A percentile compares a stretch with the other conserved stretches of the same genome.
phyloP scores from a whole-genome alignment of 495 filamentous ascomycete genomes.

The Pseudomonodictys pantanalensis region DNA sequence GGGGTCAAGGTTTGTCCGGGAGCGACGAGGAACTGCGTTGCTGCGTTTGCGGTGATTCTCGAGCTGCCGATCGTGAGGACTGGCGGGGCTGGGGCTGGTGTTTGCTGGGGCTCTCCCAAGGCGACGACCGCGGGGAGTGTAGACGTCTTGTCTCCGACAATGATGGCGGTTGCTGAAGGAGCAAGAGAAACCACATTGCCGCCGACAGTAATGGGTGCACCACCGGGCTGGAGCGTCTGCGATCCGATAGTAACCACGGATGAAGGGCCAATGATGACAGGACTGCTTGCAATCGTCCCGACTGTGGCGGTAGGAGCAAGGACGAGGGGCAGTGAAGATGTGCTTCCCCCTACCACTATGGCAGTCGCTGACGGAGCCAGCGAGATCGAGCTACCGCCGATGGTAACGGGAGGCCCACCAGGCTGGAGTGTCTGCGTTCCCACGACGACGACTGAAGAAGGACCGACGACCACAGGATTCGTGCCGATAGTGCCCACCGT shows the following conservation, averaged over 20 bases:
- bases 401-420: slow-evolving; percentile 32
- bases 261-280: slow-evolving; percentile 15
- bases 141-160: slow-evolving; percentile 14
- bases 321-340: slow-evolving; percentile 31
- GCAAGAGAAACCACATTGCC: slow-evolving; percentile 31
- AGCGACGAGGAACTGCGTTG: slow-evolving; percentile 38
- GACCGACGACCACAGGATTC: slow-evolving; percentile 12
- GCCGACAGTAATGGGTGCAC: slow-evolving; percentile 19
- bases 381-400: slow-evolving; percentile 34
- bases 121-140: not conserved
- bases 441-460: slow-evolving; percentile 27
- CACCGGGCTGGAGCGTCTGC: slow-evolving; percentile 31
- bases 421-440: slow-evolving; percentile 30
- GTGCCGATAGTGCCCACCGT: slow-evolving; percentile 25
- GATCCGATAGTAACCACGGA: slow-evolving; percentile 15
- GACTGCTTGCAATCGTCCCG: slow-evolving; percentile 20
- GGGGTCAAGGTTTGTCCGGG: slow-evolving; percentile 35
- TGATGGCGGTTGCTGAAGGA: slow-evolving; percentile 24
- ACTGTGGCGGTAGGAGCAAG: no score
- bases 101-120: not conserved
- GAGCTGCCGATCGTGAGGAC: slow-evolving; percentile 36
- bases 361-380: slow-evolving; percentile 32
- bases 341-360: slow-evolving; percentile 25
- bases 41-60: slow-evolving; percentile 39
- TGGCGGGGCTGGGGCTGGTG: slow-evolving; percentile 28